phyloP scores from a whole-genome alignment of 306 rosid species.

The Sophora flavescens region DNA sequence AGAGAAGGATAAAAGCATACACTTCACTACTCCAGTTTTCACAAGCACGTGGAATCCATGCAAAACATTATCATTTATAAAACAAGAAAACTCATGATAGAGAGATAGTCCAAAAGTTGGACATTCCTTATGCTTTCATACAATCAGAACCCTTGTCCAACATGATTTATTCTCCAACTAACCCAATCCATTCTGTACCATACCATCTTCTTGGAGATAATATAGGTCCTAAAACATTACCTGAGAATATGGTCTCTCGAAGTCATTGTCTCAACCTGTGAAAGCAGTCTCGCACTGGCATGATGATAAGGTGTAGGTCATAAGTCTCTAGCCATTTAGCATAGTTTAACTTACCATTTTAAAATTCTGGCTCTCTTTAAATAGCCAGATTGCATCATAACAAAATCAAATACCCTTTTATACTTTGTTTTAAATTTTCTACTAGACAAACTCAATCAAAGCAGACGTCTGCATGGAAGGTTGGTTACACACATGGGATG shows the following conservation, averaged over 20 bases:
- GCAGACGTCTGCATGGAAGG: not conserved
- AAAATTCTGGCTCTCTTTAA: not conserved
- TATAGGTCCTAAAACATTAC: not conserved
- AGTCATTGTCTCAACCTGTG: constrained; percentile 4
- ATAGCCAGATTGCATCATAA: not conserved
- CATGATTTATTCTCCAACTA: not conserved
- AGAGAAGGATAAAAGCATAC: not conserved
- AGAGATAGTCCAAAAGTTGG: not conserved
- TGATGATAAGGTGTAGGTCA: not conserved
- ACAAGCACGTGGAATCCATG: not conserved
- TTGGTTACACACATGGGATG: not conserved
- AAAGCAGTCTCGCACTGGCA: not conserved
- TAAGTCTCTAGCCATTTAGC: not conserved
- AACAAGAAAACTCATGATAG: not conserved
- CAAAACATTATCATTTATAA: not conserved
- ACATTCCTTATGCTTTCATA: not conserved
- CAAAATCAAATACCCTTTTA: not conserved
- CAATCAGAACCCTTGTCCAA: not conserved
- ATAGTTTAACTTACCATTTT: not conserved
- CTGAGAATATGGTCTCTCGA: not conserved
- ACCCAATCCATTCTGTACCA: not conserved
- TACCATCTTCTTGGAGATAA: not conserved
- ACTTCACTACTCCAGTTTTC: too few species aligned
- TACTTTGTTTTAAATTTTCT: not conserved
- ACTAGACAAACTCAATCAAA: not conserved